Conservation (phyloP, 2,329 filamentous ascomycete species). For the Trichophyton benhamiae region DNA sequence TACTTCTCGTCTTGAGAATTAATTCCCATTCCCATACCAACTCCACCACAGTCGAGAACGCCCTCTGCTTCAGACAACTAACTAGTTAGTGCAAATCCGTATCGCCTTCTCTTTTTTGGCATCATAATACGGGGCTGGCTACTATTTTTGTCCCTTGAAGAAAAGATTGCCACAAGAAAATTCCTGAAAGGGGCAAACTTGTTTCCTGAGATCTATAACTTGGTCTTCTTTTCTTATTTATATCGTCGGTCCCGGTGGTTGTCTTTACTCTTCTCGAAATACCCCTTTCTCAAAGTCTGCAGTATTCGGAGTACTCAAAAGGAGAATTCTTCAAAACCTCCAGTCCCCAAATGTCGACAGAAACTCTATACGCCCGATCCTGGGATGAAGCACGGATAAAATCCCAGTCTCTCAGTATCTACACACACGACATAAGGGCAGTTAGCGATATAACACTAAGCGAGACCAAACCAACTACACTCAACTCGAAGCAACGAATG, state of each 20-base stretch:
- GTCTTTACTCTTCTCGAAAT: neutral
- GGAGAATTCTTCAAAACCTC: neutral
- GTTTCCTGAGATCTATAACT: neutral
- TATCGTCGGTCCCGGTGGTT: neutral
- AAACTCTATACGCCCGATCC: neutral
- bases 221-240: neutral
- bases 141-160: neutral
- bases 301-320: neutral
- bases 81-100: neutral
- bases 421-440: neutral
- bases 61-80: neutral
- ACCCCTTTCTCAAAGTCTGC: neutral
- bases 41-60: neutral
- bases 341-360: neutral
- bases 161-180: neutral
- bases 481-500: conserved; percentile 5
- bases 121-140: neutral
- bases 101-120: neutral
- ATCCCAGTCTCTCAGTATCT: neutral
- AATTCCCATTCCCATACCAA: neutral
- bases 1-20: neutral
- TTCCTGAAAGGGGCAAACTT: neutral
- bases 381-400: neutral
- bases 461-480: neutral
- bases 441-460: neutral